These are phyloP conservation scores for Umbellularia californica DNA, from an alignment of 164 flowering plant species.

Conservation along the genomic window DNA sequence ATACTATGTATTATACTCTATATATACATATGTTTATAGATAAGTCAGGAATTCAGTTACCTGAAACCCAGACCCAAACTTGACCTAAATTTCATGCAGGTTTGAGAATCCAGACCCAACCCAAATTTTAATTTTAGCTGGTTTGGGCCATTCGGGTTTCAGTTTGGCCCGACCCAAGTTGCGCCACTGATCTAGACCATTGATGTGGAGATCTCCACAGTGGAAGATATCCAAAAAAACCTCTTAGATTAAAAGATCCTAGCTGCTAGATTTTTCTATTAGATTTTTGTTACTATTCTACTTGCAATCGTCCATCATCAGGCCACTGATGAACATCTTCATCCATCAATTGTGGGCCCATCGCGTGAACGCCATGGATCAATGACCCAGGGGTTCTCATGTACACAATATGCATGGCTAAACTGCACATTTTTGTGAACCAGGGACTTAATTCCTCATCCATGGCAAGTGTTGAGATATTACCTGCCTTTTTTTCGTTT, in stretches of 20 bases:
- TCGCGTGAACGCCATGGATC: background rate
- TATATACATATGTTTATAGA: no score
- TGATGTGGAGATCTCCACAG: no score
- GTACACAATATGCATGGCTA: background rate
- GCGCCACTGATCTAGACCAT: no score
- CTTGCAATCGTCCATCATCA: background rate
- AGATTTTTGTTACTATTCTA: background rate
- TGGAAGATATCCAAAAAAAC: background rate
- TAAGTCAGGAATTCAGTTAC: no score
- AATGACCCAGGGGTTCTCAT: background rate
- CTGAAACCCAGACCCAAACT: no score
- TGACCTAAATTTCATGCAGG: no score
- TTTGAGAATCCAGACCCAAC: no score
- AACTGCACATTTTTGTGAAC: background rate
- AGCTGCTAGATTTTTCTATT: background rate
- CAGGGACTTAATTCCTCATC: background rate
- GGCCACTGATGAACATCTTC: background rate
- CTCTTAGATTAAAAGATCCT: background rate
- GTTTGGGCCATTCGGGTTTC: no score
- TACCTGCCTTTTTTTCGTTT: background rate
- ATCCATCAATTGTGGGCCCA: background rate
- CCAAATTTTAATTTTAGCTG: no score
- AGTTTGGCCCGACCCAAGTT: no score
- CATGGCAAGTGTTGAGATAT: background rate
- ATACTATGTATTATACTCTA: no score